These are phyloP conservation scores for Immersiella caudata DNA, from an alignment of 495 filamentous ascomycete genomes.

Conservation along the genomic window DNA sequence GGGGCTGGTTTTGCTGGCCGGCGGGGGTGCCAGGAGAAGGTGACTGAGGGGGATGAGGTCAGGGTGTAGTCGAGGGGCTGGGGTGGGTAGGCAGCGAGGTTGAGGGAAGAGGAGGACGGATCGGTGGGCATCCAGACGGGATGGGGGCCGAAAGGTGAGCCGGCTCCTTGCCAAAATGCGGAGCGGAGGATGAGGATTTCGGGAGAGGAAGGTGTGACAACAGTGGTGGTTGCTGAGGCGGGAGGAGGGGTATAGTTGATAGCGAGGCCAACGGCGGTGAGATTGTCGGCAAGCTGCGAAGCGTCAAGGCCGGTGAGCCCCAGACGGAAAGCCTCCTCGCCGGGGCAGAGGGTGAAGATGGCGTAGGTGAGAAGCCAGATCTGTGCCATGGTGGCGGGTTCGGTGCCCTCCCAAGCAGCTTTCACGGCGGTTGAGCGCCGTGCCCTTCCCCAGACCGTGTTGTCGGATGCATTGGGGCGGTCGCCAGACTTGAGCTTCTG, in stretches of 20 bases:
- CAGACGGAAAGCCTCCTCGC: slow-evolving; percentile 58
- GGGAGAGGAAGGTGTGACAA: slow-evolving; percentile 19
- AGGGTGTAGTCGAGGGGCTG: slow-evolving; percentile 59
- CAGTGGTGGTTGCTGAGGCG: slow-evolving; percentile 19
- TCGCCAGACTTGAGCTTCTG: slow-evolving; percentile 50
- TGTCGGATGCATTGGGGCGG: slow-evolving; percentile 49
- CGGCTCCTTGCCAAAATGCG: slow-evolving; percentile 72
- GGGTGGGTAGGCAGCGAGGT: slow-evolving; percentile 52
- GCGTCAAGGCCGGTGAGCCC: slow-evolving; percentile 45
- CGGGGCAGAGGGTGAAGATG: slow-evolving; percentile 57
- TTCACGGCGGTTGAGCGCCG: slow-evolving; percentile 45
- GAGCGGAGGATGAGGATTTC: slow-evolving; percentile 50
- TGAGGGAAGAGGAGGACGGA: slow-evolving; percentile 40
- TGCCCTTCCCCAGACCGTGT: slow-evolving; percentile 51
- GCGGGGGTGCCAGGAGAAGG: slow-evolving; percentile 57
- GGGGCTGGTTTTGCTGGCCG: slow-evolving; percentile 63
- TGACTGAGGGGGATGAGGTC: slow-evolving; percentile 42
- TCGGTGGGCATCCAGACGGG: slow-evolving; percentile 59
- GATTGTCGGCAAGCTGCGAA: slow-evolving; percentile 49
- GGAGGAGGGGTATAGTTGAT: slow-evolving; percentile 48
- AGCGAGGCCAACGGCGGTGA: slow-evolving; percentile 56
- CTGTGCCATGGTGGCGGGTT: slow-evolving; percentile 56
- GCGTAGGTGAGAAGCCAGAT: slow-evolving; percentile 66
- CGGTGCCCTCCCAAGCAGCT: slow-evolving; percentile 38
- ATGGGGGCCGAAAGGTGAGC: slow-evolving; percentile 63